These are phyloP conservation scores for Diplogelasinospora grovesii DNA, from an alignment of 495 filamentous ascomycete species.

Conservation along the genomic window DNA sequence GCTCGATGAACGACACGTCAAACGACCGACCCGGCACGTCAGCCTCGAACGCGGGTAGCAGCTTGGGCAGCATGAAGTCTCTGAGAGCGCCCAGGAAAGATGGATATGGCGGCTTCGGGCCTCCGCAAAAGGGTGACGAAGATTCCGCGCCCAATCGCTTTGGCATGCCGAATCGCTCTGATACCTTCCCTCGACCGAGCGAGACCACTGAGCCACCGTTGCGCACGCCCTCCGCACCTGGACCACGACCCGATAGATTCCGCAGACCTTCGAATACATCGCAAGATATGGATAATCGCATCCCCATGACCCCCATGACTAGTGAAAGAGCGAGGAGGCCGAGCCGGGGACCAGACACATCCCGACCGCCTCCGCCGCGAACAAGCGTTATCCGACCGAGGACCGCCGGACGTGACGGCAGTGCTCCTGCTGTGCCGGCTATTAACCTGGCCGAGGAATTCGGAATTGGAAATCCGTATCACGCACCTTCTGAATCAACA, in stretches of 20 bases:
- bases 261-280: conserved; percentile 26
- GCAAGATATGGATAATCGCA: conserved; percentile 13
- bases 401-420: conserved; percentile 14
- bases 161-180: conserved; percentile 40
- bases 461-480: conserved; percentile 49
- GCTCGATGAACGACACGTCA: conserved; percentile 5
- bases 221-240: conserved; percentile 44
- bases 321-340: conserved; percentile 31
- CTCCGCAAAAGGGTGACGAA: conserved; percentile 25
- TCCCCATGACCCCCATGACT: conserved; percentile 13
- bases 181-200: conserved; percentile 47
- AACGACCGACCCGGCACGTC: conserved; percentile 33
- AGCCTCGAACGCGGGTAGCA: conserved; percentile 35
- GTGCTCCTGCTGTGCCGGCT: conserved; percentile 25
- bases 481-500: conserved; percentile 58
- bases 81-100: conserved; percentile 39
- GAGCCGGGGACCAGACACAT: conserved; percentile 43
- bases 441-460: conserved; percentile 47
- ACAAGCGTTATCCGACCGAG: conserved; percentile 32
- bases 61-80: conserved; percentile 23
- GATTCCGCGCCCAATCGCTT: conserved; percentile 31
- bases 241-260: conserved; percentile 29
- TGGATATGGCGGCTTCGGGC: conserved; percentile 45
- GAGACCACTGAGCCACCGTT: conserved; percentile 27
- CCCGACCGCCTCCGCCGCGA: conserved; percentile 43